A percentile compares a stretch with the other conserved stretches of the same genome.
phyloP scores from a whole-genome alignment of 495 filamentous ascomycete species.

The Penicillium longicatenatum region DNA sequence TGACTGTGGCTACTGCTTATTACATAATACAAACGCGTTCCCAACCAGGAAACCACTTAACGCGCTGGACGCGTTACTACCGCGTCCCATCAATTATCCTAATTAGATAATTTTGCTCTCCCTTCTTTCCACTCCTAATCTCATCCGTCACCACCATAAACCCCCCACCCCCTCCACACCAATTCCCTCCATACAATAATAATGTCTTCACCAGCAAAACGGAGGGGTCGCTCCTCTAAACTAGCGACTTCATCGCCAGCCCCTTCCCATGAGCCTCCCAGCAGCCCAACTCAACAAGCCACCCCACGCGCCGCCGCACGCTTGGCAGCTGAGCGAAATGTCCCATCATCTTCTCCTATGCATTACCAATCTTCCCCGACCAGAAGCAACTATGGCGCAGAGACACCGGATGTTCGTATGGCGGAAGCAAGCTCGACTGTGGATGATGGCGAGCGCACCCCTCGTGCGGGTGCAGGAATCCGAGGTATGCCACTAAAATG shows the following conservation, averaged over 20 bases:
- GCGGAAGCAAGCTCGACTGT: slow-evolving; percentile 61
- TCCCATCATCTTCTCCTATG: slow-evolving; percentile 74
- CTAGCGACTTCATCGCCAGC: slow-evolving; percentile 45
- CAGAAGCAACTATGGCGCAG: slow-evolving; percentile 55
- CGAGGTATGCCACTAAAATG: slow-evolving; percentile 58
- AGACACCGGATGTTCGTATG: slow-evolving; percentile 54
- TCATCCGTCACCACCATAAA: slow-evolving; percentile 12
- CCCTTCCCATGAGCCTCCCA: slow-evolving; percentile 43
- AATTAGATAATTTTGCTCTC: slow-evolving; percentile 25
- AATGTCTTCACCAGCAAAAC: slow-evolving; percentile 54
- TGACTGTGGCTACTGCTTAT: neutral
- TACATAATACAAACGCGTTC: neutral
- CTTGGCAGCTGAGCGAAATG: slow-evolving; percentile 36
- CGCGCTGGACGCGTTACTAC: slow-evolving; percentile 35
- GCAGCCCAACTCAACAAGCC: slow-evolving; percentile 41
- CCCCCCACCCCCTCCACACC: slow-evolving; percentile 5
- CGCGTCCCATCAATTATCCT: slow-evolving; percentile 27
- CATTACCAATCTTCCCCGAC: slow-evolving; percentile 80
- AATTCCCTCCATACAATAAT: slow-evolving; percentile 9
- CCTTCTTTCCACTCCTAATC: slow-evolving; percentile 25
- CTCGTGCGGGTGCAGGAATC: slow-evolving; percentile 60
- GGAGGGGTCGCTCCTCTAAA: slow-evolving; percentile 46
- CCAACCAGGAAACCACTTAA: slow-evolving; percentile 44
- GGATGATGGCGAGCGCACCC: slow-evolving; percentile 70
- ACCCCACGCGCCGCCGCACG: slow-evolving; percentile 51